Evolutionary conservation across 176 grass and related monocot species (phyloP).

Genomic region (Carex parvula): DNA sequence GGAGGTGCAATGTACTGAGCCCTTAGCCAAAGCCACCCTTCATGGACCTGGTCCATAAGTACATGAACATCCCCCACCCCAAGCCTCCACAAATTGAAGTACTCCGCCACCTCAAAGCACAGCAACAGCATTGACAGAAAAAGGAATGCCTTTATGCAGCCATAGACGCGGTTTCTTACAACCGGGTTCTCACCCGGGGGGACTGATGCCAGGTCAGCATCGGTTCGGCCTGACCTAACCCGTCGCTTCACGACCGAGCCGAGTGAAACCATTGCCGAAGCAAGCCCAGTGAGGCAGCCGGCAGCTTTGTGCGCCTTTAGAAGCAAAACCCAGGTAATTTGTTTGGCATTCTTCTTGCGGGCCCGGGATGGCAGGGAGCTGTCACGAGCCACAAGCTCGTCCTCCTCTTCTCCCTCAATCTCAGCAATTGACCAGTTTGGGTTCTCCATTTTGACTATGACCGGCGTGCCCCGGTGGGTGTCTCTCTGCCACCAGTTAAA

Average conservation of each 20-base stretch:
- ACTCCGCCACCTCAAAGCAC: slow-evolving; percentile 52
- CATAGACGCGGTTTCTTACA: slow-evolving; percentile 69
- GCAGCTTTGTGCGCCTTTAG: slow-evolving; percentile 94
- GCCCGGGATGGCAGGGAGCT: slow-evolving; percentile 38
- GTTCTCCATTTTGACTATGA: slow-evolving; percentile 99
- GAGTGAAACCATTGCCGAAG: slow-evolving; percentile 50
- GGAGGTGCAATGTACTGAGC: slow-evolving; percentile 68
- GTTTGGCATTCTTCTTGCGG: slow-evolving; percentile 88
- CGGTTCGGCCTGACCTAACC: slow-evolving; percentile 60
- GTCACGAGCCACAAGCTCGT: slow-evolving; percentile 36
- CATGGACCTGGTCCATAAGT: slow-evolving; percentile 63
- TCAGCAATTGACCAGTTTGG: slow-evolving; percentile 99
- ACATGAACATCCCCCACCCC: slow-evolving; percentile 23
- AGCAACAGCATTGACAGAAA: slow-evolving; percentile 68
- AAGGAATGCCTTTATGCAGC: slow-evolving; percentile 74
- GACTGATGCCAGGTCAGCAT: slow-evolving; percentile 45
- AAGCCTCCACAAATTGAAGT: slow-evolving; percentile 71
- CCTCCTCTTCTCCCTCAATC: slow-evolving; percentile 76
- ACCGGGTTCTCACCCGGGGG: slow-evolving; percentile 60
- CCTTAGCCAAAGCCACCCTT: slow-evolving; percentile 70
- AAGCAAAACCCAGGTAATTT: slow-evolving; percentile 97
- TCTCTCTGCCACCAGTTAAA: slow-evolving; percentile 64
- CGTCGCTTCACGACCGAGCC: slow-evolving; percentile 60
- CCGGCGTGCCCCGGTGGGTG: slow-evolving; percentile 90
- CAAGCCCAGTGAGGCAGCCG: slow-evolving; percentile 68